Evolutionary conservation across 2,329 filamentous ascomycete species (phyloP), one percentile per base, ranked within the genome.

Genomic region (Basipetospora chlamydospora): DNA sequence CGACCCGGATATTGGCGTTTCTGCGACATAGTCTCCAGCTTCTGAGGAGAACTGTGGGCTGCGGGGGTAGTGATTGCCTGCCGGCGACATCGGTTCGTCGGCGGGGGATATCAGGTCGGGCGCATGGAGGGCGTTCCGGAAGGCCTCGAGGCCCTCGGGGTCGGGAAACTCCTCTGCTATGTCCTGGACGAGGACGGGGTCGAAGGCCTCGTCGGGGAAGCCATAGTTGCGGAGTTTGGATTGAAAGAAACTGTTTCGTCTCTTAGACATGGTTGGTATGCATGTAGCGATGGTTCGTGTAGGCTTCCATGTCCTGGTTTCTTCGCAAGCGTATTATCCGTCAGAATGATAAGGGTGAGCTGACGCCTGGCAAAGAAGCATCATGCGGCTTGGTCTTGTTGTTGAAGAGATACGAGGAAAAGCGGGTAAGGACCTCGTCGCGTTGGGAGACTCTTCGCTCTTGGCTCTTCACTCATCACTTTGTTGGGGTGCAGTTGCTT

Each of bases 81-180:
- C 62, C 39, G 57, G 60, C 38, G 59, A 63, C 44, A 46, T 64
- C 42, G 49, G 54, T 53, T 80, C 76, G 33, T 68, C 59, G 33
- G 71, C 65, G 10, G 69, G 76, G 25, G 80, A 76, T 28, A 78
- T 67, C 2, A 73, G 73, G 42, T 92, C 85, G 1, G 87, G 85
- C 2, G 82, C 83, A n/a, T 75, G 71, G 40, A 95, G 70, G 6
- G 88, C 88, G 41, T 72, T 73, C 42, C 80, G 77, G 55, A 96
- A 96, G 38, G 80, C 77, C 26, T 71, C 65, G 22, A 94, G 64
- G 50, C 93, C 80, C 41, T 73, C 73, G 28, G 77, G 64, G 30
- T 70, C 59, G 46, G 92, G 65, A 53, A 95, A 95, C 39, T 90
- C 76, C 49, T 70, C 68, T 53, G 87, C 71, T 55, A 67, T 74